Conservation (phyloP, 306 rosid genomes). For the Albizia julibrissin region DNA sequence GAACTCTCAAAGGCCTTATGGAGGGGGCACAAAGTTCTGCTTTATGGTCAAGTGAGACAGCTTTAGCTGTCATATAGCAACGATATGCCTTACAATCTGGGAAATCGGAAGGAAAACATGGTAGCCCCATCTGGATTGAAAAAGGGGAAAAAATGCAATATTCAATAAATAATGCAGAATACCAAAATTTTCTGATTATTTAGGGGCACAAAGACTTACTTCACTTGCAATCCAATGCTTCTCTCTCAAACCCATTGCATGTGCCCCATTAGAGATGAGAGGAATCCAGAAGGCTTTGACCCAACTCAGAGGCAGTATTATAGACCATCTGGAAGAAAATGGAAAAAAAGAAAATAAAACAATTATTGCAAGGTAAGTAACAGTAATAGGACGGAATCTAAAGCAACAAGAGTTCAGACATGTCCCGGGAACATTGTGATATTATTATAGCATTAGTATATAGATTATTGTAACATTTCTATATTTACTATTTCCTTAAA, state of each 20-base stretch:
- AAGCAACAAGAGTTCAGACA: not conserved
- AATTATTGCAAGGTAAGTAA: constrained; percentile 17
- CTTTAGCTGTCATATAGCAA: constrained; percentile 54
- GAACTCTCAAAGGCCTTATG: constrained; percentile 56
- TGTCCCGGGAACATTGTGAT: constrained; percentile 20
- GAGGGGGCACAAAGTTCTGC: constrained; percentile 55
- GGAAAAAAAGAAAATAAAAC: not conserved
- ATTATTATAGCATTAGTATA: not conserved
- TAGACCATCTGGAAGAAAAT: constrained; percentile 66
- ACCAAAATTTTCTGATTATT: not conserved
- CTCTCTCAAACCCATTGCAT: constrained; percentile 85
- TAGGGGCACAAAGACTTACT: constrained; percentile 51
- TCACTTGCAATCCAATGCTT: constrained; percentile 80
- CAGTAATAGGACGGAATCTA: not conserved
- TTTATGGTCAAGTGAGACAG: constrained; percentile 38
- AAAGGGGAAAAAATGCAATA: not conserved
- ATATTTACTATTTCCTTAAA: constrained; percentile 17
- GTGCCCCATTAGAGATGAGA: constrained; percentile 72
- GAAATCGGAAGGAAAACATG: constrained; percentile 74
- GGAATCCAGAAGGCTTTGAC: constrained; percentile 82
- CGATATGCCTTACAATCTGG: constrained; percentile 84
- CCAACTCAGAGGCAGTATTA: constrained; percentile 87
- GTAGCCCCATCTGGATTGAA: constrained; percentile 62
- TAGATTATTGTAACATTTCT: constrained; percentile 2
- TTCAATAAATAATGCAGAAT: not conserved